Evolutionary conservation across 306 rosid species (phyloP).

Genomic region (Rosa chinensis): DNA sequence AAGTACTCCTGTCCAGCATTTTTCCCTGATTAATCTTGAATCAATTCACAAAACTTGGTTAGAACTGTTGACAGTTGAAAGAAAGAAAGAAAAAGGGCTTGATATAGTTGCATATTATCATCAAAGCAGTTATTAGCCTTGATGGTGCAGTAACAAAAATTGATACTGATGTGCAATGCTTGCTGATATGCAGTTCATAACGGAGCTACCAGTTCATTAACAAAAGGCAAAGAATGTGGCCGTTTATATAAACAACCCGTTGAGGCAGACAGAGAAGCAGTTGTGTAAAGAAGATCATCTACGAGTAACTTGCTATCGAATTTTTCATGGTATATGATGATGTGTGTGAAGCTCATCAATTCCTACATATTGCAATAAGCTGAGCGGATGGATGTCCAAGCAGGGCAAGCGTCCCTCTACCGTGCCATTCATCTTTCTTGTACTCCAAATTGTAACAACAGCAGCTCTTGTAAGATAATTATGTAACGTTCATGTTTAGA

Average conservation of each 20-base stretch:
- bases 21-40: not conserved
- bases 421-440: not conserved
- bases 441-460: not conserved
- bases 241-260: not conserved
- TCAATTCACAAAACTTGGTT: not conserved
- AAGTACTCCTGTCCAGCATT: no score
- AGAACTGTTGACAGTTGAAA: not conserved
- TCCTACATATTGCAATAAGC: not conserved
- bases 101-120: not conserved
- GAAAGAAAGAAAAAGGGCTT: not conserved
- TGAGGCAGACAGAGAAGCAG: not conserved
- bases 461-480: not conserved
- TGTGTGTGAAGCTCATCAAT: not conserved
- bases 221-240: not conserved
- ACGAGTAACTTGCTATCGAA: not conserved
- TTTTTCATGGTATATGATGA: not conserved
- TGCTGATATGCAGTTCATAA: not conserved
- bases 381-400: not conserved
- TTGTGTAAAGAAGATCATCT: not conserved
- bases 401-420: not conserved
- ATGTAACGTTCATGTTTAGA: not conserved
- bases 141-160: not conserved
- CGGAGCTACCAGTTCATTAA: not conserved
- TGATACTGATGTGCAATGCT: conserved; percentile 1
- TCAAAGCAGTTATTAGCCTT: not conserved